Evolutionary conservation across 2,329 filamentous ascomycete species (phyloP).

Genomic region (Macrophomina pseudophaseolina): DNA sequence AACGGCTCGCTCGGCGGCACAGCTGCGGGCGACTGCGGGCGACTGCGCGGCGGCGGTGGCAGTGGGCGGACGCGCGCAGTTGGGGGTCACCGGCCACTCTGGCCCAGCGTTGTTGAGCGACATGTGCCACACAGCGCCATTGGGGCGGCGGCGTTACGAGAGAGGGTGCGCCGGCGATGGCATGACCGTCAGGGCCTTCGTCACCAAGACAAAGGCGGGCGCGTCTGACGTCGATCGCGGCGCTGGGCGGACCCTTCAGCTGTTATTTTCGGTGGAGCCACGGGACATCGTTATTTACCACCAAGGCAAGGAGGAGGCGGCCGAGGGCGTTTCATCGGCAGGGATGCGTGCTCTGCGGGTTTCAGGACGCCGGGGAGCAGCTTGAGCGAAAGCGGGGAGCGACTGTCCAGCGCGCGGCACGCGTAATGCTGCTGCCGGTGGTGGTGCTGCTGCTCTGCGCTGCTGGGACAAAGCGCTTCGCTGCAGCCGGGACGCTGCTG

Average conservation of each 20-base stretch:
- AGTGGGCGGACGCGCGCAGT: slow-evolving; percentile 6
- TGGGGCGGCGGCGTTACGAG: slow-evolving; percentile 9
- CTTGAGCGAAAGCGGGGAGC: slow-evolving; percentile 18
- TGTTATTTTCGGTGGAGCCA: slow-evolving; percentile 21
- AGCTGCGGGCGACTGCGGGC: neutral
- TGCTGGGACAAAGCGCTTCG: neutral
- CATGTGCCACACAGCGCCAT: slow-evolving; percentile 16
- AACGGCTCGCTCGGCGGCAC: neutral
- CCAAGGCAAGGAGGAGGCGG: slow-evolving; percentile 15
- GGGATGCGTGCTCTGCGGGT: slow-evolving; percentile 9
- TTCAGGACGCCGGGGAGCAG: slow-evolving; percentile 17
- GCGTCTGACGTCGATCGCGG: slow-evolving; percentile 24
- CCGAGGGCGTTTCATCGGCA: slow-evolving; percentile 22
- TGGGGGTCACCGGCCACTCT: slow-evolving; percentile 3
- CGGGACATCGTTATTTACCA: slow-evolving; percentile 24
- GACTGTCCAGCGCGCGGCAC: slow-evolving; percentile 2
- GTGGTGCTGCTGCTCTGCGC: neutral
- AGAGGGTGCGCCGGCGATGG: slow-evolving; percentile 15
- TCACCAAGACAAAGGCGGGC: slow-evolving; percentile 21
- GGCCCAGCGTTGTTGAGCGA: slow-evolving; percentile 17
- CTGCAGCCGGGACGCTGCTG: neutral
- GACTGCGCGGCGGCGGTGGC: neutral
- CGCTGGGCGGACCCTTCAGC: slow-evolving; percentile 16
- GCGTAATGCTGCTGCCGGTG: neutral
- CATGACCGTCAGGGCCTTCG: slow-evolving; percentile 22